A percentile compares a stretch with the other conserved stretches of the same genome.
Evolutionary conservation across 805 yeast species (phyloP).

Genomic region (Yarrowia porcina): DNA sequence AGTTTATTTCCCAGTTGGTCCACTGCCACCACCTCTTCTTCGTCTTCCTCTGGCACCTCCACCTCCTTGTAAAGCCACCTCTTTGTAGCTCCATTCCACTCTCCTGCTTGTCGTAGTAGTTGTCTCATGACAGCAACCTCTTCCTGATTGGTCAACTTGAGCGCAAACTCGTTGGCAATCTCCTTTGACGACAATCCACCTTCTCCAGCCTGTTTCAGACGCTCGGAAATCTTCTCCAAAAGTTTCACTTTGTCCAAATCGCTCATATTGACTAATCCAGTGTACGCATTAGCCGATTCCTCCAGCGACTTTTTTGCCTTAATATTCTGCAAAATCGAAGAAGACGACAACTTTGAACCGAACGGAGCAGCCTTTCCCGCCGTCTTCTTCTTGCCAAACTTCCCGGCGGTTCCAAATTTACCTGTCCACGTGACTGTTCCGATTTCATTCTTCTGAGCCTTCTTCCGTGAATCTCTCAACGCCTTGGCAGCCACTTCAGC

Average conservation of each 20-base stretch:
- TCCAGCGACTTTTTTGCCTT: slow-evolving; percentile 13
- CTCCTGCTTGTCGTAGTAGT: slow-evolving; percentile 7
- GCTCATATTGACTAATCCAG: slow-evolving; percentile 2
- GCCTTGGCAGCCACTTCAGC: slow-evolving; percentile 60
- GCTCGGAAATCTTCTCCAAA: not conserved
- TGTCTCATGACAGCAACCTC: slow-evolving; percentile 24
- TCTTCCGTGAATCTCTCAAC: slow-evolving; percentile 56
- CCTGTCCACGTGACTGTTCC: slow-evolving; percentile 98
- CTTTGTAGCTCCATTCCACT: slow-evolving; percentile 11
- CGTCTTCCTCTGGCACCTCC: not conserved
- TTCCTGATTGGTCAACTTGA: slow-evolving; percentile 12
- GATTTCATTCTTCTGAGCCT: slow-evolving; percentile 47
- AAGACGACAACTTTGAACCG: not conserved
- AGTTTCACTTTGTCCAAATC: slow-evolving; percentile 18
- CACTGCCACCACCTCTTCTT: not conserved
- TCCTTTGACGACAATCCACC: slow-evolving; percentile 1
- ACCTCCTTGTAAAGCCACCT: slow-evolving; percentile 1
- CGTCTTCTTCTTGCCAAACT: slow-evolving; percentile 42
- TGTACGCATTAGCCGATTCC: slow-evolving; percentile 2
- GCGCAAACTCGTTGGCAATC: slow-evolving; percentile 17
- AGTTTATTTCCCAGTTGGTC: not conserved
- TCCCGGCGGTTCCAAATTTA: slow-evolving; percentile 66
- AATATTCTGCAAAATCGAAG: not conserved
- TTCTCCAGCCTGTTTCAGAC: not conserved
- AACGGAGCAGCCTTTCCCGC: not conserved